Conservation (phyloP, 371 early-diverging fungal species). For the Globomyces sp. region DNA sequence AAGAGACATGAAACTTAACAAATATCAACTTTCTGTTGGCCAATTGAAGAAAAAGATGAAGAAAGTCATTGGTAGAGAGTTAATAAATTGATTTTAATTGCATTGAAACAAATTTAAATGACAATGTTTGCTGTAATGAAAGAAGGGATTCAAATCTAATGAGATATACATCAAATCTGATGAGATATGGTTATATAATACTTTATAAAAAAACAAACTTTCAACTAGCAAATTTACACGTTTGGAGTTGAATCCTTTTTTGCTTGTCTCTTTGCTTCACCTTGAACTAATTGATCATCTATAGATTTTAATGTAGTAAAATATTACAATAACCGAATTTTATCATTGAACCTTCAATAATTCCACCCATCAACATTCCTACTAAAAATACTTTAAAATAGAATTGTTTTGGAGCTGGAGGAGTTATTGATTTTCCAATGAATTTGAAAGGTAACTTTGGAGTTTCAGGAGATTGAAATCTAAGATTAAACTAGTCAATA, state of each 20-base stretch:
- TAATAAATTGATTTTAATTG: background rate
- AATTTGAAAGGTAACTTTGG: slow-evolving; percentile 2
- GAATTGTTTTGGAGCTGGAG: background rate
- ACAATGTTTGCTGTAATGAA: too few species aligned
- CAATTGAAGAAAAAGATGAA: slow-evolving; percentile 73
- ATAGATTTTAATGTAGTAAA: too few species aligned
- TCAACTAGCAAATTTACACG: too few species aligned
- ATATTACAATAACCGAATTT: slow-evolving; percentile 1
- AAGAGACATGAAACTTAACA: slow-evolving; percentile 80
- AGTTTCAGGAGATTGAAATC: background rate
- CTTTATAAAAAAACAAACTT: too few species aligned
- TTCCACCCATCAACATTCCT: slow-evolving; percentile 4
- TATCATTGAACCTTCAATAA: slow-evolving; percentile 1
- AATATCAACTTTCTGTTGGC: slow-evolving; percentile 72
- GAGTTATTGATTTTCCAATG: background rate
- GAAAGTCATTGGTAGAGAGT: slow-evolving; percentile 9
- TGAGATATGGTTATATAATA: too few species aligned
- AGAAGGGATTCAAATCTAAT: too few species aligned
- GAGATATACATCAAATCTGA: too few species aligned
- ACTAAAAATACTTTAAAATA: slow-evolving; percentile 1
- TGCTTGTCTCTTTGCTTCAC: background rate
- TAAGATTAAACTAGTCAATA: background rate
- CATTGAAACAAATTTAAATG: background rate
- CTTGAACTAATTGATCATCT: slow-evolving; percentile 6
- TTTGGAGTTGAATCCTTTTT: background rate